Base-by-base conservation (phyloP, 2,329 filamentous ascomycete species). In the Aureobasidium pullulans region DNA sequence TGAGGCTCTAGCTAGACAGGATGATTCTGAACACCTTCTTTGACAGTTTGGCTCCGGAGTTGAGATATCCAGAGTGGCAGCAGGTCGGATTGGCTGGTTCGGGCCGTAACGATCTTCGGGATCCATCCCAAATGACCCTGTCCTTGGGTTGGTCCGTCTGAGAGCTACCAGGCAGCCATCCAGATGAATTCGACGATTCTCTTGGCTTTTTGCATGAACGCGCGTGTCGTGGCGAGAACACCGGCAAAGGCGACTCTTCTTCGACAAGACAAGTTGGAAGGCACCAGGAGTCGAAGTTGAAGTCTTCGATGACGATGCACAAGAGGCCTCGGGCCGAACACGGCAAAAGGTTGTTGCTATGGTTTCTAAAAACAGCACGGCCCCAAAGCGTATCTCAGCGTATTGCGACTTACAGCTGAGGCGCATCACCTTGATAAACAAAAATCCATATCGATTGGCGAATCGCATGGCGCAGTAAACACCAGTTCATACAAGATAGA, bases 341-440 rank as follows among this genome's bases (percentile, higher is more conserved):
- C 15, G 37, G 36, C 36, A 16, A 52, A 52, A 54, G 50, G 39
- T 42, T 32, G 52, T 57, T 57, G 52, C 52, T 31, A 57, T 57
- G 52, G 52, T 57, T 53, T 44, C 52, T 57, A 46, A 46, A 44
- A 36, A 57, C 19, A 57, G 52, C 52, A 42, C 52, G 39, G 23
- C 8, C 42, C 29, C 23, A 31, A 28, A 44, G 11, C 39, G 39
- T 57, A 42, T 44, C n/a, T 19, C 8, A 16, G 16, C 42, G 40
- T 44, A 46, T 57, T 57, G 52, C 31, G 40, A 36, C 29, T 34
- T 9, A 46, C 50, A 54, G 29, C 3, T 42, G 37, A 29, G 39
- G 40, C 31, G 31, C 42, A 46, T 57, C 40, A 57, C 39, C 39
- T 57, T 44, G 52, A 44, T 42, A 44, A 46, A 46, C 52, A 46